Conservation (phyloP, 139 green algal species). For the Picochlorum sp. region DNA sequence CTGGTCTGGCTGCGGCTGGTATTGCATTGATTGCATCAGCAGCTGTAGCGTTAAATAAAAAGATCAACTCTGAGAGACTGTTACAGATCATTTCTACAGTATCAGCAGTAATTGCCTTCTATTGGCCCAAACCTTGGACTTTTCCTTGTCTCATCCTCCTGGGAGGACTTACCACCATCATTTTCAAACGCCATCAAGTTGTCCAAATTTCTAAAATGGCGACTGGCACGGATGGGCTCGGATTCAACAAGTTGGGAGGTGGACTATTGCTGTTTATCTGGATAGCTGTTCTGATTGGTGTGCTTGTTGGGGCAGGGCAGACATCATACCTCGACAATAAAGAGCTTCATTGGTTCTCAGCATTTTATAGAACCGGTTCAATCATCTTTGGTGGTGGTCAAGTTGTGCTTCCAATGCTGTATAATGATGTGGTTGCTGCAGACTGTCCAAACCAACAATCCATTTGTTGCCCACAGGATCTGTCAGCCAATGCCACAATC, state of each 20-base stretch:
- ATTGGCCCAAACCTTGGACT: constrained; percentile 62
- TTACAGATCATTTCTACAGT: constrained; percentile 18
- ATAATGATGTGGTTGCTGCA: constrained; percentile 59
- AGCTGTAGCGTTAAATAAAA: constrained; percentile 53
- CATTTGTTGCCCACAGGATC: constrained; percentile 10
- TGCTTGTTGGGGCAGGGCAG: constrained; percentile 17
- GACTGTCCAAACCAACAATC: constrained; percentile 7
- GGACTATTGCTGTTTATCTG: constrained; percentile 46
- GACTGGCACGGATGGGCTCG: constrained; percentile 43
- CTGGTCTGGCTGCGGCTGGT: constrained; percentile 31
- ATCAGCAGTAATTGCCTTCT: constrained; percentile 58
- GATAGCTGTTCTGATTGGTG: constrained; percentile 43
- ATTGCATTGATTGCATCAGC: constrained; percentile 75
- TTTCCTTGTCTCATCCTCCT: constrained; percentile 58
- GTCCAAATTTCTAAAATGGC: constrained; percentile 15
- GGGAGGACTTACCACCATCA: constrained; percentile 57
- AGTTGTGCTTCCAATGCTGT: constrained; percentile 87
- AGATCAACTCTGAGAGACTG: constrained; percentile 53
- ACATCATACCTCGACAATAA: constrained; percentile 39
- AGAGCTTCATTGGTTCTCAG: constrained; percentile 69
- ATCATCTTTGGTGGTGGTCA: constrained; percentile 92
- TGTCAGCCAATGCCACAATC: constrained; percentile 2
- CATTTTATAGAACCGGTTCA: constrained; percentile 80
- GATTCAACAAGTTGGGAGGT: constrained; percentile 46
- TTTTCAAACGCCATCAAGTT: constrained; percentile 27